These are phyloP conservation scores for Aureobasidium mangrovei DNA, from an alignment of 2,329 filamentous ascomycete species.

Conservation along the genomic window DNA sequence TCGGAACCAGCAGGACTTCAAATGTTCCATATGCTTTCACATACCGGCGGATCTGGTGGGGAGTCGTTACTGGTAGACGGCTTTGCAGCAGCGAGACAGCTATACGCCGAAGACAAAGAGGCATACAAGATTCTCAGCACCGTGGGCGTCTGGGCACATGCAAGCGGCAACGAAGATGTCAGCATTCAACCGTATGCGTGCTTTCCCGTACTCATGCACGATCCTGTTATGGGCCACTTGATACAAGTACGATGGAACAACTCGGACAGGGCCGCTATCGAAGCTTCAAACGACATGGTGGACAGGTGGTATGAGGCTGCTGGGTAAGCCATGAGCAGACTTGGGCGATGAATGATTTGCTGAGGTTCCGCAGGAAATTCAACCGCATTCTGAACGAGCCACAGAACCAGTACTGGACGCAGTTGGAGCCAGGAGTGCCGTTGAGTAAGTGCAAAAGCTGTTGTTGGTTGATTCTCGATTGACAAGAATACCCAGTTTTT, in stretches of 20 bases:
- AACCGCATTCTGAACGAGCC: constrained; percentile 57
- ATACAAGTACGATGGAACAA: constrained; percentile 85
- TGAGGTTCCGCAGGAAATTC: constrained; percentile 46
- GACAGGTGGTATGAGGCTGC: constrained; percentile 72
- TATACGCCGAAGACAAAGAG: constrained; percentile 46
- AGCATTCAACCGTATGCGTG: constrained; percentile 63
- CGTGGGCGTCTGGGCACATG: constrained; percentile 63
- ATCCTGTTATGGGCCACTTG: constrained; percentile 36
- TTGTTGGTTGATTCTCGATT: background rate
- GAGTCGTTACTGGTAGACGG: constrained; percentile 78
- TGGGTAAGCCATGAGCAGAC: constrained; percentile 17
- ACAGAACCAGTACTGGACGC: constrained; percentile 66
- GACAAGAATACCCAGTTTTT: constrained; percentile 53
- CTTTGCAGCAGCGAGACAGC: constrained; percentile 58
- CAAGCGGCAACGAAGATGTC: constrained; percentile 78
- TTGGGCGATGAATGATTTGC: background rate
- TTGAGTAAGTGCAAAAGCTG: constrained; percentile 50
- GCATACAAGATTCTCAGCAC: constrained; percentile 51
- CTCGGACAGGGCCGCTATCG: constrained; percentile 68
- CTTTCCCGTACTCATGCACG: constrained; percentile 64
- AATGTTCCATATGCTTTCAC: constrained; percentile 83
- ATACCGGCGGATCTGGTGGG: constrained; percentile 62
- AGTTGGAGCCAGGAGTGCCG: constrained; percentile 68
- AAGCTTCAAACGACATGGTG: constrained; percentile 44
- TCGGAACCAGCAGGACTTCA: constrained; percentile 85